Evolutionary conservation across 78 protist genomes (phyloP).

Genomic region (Emiliania huxleyi): DNA sequence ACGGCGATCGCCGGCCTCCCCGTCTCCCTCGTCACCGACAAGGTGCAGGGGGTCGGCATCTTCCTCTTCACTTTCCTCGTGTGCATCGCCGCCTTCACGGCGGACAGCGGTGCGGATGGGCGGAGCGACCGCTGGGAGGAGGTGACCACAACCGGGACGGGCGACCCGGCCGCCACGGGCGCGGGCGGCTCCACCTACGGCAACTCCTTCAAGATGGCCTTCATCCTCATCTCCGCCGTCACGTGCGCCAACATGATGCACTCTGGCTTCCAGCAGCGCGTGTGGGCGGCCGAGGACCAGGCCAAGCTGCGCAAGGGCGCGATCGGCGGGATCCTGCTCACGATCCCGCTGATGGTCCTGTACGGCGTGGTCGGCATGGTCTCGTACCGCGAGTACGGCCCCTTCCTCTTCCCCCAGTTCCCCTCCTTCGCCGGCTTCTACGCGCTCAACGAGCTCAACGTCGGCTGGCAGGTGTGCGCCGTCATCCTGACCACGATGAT

Average conservation of each 20-base stretch:
- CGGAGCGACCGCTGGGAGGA: not conserved
- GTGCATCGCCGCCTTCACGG: not conserved
- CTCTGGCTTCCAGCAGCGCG: not conserved
- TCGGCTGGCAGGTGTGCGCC: not conserved
- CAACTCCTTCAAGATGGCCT: not conserved
- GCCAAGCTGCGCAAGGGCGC: not conserved
- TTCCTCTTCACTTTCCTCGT: not conserved
- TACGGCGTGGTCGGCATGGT: not conserved
- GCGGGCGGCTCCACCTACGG: no score
- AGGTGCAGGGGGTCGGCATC: not conserved
- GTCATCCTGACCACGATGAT: not conserved
- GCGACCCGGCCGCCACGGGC: not conserved
- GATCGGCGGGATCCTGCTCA: not conserved
- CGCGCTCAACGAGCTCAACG: not conserved
- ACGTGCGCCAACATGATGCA: not conserved
- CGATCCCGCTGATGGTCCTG: not conserved
- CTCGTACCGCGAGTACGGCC: not conserved
- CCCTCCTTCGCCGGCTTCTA: not conserved
- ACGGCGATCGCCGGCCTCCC: not conserved
- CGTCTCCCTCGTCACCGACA: slow-evolving; percentile 6
- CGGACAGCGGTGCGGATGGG: not conserved
- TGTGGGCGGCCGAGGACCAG: not conserved
- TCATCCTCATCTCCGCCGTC: not conserved
- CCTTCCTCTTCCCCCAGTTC: not conserved
- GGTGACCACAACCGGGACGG: not conserved